These are phyloP conservation scores for Backusella circina DNA, from an alignment of 192 early-diverging fungal species.

Conservation along the genomic window DNA sequence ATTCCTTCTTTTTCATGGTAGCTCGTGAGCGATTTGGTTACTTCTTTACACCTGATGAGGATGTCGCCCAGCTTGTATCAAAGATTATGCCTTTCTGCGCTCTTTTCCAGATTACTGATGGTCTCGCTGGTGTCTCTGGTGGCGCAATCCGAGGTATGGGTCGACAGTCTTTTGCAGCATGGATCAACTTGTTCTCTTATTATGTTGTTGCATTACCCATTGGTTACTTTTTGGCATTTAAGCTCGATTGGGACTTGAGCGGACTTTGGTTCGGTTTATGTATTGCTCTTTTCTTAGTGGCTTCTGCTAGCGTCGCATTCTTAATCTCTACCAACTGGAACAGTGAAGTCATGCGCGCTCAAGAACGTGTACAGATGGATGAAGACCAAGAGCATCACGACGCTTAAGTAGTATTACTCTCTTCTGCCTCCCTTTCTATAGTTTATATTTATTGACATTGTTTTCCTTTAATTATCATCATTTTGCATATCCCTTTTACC, in stretches of 20 bases:
- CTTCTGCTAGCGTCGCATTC: conserved; percentile 1
- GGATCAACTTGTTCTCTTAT: conserved; percentile 57
- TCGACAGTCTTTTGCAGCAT: conserved; percentile 61
- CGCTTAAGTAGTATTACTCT: background rate
- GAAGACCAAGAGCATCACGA: background rate
- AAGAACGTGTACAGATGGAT: conserved; percentile 17
- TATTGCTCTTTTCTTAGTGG: conserved; percentile 34
- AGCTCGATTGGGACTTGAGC: conserved; percentile 46
- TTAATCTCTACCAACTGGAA: conserved; percentile 24
- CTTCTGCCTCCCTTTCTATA: background rate
- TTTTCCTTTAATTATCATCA: background rate
- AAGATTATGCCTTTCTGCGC: conserved; percentile 77
- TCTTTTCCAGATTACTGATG: conserved; percentile 72
- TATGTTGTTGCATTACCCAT: conserved; percentile 70
- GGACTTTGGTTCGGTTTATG: conserved; percentile 64
- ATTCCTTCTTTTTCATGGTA: conserved; percentile 48
- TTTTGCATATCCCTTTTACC: background rate
- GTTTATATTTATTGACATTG: background rate
- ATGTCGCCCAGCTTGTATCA: conserved; percentile 69
- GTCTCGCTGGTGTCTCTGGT: conserved; percentile 55
- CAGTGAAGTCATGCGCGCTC: conserved; percentile 13
- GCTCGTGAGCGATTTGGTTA: conserved; percentile 58
- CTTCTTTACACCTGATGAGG: conserved; percentile 64
- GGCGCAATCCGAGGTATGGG: conserved; percentile 79
- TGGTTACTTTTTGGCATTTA: conserved; percentile 55